Evolutionary conservation across 108 stramenopile species (phyloP).

Genomic region (Chaetoceros muelleri): DNA sequence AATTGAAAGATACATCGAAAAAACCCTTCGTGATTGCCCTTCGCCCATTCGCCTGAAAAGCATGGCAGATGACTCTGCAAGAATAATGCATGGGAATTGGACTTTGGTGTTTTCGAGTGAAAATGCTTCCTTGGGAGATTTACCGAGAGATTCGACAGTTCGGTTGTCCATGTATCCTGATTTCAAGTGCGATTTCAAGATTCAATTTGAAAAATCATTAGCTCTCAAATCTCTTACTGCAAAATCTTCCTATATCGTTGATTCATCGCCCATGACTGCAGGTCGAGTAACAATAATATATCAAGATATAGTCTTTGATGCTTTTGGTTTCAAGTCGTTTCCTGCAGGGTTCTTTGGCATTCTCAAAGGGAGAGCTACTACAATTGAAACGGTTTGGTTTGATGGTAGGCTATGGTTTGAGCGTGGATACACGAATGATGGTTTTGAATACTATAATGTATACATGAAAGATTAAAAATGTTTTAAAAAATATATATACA

Average conservation of each 20-base stretch:
- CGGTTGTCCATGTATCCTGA: slow-evolving; percentile 32
- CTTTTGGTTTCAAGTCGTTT: slow-evolving; percentile 53
- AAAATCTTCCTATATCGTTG: slow-evolving; percentile 39
- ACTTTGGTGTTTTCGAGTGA: slow-evolving; percentile 49
- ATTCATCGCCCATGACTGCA: slow-evolving; percentile 39
- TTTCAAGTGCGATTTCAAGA: slow-evolving; percentile 37
- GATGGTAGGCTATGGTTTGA: slow-evolving; percentile 69
- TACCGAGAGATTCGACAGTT: slow-evolving; percentile 52
- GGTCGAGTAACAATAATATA: slow-evolving; percentile 53
- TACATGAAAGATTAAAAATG: slow-evolving; percentile 15
- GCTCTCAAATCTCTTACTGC: slow-evolving; percentile 49
- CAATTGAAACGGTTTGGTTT: slow-evolving; percentile 50
- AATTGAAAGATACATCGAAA: slow-evolving; percentile 36
- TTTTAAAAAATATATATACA: too few species aligned
- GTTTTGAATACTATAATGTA: slow-evolving; percentile 21
- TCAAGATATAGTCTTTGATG: slow-evolving; percentile 52
- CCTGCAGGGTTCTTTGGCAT: slow-evolving; percentile 59
- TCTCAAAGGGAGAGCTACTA: slow-evolving; percentile 45
- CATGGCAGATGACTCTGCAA: slow-evolving; percentile 24
- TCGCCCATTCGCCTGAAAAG: slow-evolving; percentile 30
- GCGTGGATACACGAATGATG: slow-evolving; percentile 21
- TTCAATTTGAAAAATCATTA: slow-evolving; percentile 51
- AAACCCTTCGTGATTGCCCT: slow-evolving; percentile 21
- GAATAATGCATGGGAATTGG: slow-evolving; percentile 29
- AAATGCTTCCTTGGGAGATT: slow-evolving; percentile 14